Base-by-base conservation (phyloP, 805 yeast genomes). In the Wickerhamomyces alni region DNA sequence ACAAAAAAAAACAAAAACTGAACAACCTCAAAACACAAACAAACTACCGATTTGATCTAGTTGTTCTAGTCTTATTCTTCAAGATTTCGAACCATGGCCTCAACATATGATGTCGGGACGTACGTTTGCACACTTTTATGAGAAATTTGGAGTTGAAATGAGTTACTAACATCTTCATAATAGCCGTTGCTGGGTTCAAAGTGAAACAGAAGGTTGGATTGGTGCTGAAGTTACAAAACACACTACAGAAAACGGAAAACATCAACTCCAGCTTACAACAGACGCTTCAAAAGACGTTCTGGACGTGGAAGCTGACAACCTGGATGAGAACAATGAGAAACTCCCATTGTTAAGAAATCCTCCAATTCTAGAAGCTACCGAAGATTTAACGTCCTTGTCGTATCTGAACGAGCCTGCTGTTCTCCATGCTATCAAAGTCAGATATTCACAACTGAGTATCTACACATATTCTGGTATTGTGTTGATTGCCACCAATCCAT, bases 381-480 rank as follows among this genome's bases (percentile, higher is more conserved):
- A 91, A 59, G 99, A 93, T 65, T 74, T 91, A 55, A 93, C 98
- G 2, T 82, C 88, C 39, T 72, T 91, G 40, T 88, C 97, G 1
- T 89, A 91, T 58, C 69, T 93, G 52, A 91, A 91, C 61, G 99
- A 91, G 61, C 98, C 99, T 2, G 94, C 97, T 1, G 96, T 91
- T 36, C 72, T 91, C 50, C 94, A 89, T 55, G 97, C 98, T 16
- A 91, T 93, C 59, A 82, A 79, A 55, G 77, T 85, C 46, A 77
- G 99, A 50, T 91, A 93, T 58, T 72, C 88, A 28, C 96, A 87
- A 59, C 74, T 91, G 52, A 86, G 82, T 59, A 91, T 91, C 44
- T 91, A 91, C 63, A 93, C 99, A 2, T 91, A 91, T 60, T 86
- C 96, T 1, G 99, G 99, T 61, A 93, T 91, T 40, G 99, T 91